Base-by-base conservation (phyloP, 495 filamentous ascomycete genomes). In the Lineolata rhizophorae region DNA sequence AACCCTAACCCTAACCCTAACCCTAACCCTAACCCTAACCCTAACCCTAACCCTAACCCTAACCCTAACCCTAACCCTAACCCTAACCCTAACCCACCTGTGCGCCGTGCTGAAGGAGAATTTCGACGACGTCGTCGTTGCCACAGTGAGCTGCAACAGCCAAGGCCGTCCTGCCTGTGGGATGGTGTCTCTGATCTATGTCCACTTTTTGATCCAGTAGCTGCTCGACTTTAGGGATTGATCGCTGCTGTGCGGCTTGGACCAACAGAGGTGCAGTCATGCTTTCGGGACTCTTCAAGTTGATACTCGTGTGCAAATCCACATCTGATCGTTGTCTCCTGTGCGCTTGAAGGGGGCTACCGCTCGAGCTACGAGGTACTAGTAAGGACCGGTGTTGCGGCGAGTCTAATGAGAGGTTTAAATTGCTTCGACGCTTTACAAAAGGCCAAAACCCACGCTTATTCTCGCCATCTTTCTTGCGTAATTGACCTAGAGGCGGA, bases 81-180 rank as follows among this genome's bases (percentile, higher is more conserved):
- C n/a, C n/a, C n/a, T n/a, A n/a, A n/a, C n/a, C n/a, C n/a, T n/a
- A n/a, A n/a, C n/a, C n/a, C n/a, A n/a, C n/a, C n/a, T n/a, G n/a
- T n/a, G 56, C 59, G 26, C 49, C 45, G 17, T 44, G 45, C 14
- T 47, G 44, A 11, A 64, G 47, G 11, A 64, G 37, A 6, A 59
- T 29, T 11, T 43, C 51, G 3, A 61, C 56, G 13, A 62, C 44
- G 18, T 49, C 51, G 9, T 52, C 50, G 30, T 56, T 56, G 11
- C 56, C 60, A 42, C 57, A 59, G 32, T 62, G 57, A n/a, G 55
- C 39, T 28, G 58, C 58, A 22, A 64, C 57, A 2, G 53, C 44
- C 6, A 62, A 50, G 4, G 58, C 53, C 20, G 50, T 64, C 17
- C 55, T 39, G 10, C 49, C 43, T 5, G 56, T 54, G 16, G 37